Evolutionary conservation across 306 rosid species (phyloP).

Genomic region (Fragaria vesca): DNA sequence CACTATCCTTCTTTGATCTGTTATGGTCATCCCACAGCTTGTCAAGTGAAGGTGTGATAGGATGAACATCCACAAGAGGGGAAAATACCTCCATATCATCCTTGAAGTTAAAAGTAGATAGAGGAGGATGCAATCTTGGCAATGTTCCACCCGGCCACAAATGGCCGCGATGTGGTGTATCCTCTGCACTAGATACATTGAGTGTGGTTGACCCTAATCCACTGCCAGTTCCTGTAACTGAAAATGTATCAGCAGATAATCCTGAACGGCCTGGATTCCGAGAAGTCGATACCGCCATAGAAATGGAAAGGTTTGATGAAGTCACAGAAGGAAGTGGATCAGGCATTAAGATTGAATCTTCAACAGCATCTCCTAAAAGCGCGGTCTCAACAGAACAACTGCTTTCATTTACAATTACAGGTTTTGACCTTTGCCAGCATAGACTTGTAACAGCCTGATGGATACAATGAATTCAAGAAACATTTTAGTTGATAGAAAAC

Average conservation of each 20-base stretch:
- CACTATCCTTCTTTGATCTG: slow-evolving; percentile 68
- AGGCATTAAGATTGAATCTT: slow-evolving; percentile 97
- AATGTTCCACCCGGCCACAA: slow-evolving; percentile 78
- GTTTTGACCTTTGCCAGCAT: slow-evolving; percentile 98
- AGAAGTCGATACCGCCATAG: slow-evolving; percentile 56
- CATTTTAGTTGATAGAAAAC: background rate
- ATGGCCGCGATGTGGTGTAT: slow-evolving; percentile 73
- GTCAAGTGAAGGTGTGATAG: slow-evolving; percentile 73
- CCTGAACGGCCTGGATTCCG: slow-evolving; percentile 68
- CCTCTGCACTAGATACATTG: slow-evolving; percentile 53
- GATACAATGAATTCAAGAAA: slow-evolving; percentile 17
- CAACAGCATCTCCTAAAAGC: slow-evolving; percentile 85
- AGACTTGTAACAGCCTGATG: slow-evolving; percentile 91
- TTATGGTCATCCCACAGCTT: slow-evolving; percentile 79
- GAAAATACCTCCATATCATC: slow-evolving; percentile 99
- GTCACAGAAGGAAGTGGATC: slow-evolving; percentile 91
- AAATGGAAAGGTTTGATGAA: slow-evolving; percentile 56
- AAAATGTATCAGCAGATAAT: slow-evolving; percentile 51
- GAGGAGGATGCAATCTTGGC: slow-evolving; percentile 80
- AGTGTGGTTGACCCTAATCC: slow-evolving; percentile 52
- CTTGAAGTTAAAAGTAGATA: slow-evolving; percentile 72
- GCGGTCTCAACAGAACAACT: slow-evolving; percentile 76
- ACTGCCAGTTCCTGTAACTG: slow-evolving; percentile 45
- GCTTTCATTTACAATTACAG: slow-evolving; percentile 77
- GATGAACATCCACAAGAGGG: slow-evolving; percentile 97